phyloP scores from a whole-genome alignment of 805 yeast species.

The Saccharomycopsis guyanensis region DNA sequence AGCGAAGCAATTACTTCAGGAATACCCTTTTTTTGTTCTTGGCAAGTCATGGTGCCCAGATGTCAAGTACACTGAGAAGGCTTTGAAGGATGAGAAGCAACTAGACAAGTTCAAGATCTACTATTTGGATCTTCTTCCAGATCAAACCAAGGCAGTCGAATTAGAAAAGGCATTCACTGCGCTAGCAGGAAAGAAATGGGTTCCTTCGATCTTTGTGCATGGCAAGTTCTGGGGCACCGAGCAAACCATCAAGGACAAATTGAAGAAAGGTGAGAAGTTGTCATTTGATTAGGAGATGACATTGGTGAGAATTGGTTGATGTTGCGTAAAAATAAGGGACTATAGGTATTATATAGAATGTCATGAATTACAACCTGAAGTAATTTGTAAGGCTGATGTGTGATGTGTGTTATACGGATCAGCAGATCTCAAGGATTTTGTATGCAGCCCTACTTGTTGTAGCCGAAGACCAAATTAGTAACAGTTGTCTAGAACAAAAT shows the following conservation, averaged over 20 bases:
- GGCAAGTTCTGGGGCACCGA: conserved; percentile 57
- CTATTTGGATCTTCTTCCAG: conserved; percentile 49
- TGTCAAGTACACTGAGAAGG: conserved; percentile 52
- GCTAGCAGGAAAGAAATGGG: conserved; percentile 56
- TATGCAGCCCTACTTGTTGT: too few relatives aligned
- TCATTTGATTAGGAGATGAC: background rate
- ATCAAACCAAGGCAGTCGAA: conserved; percentile 41
- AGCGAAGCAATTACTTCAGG: conserved; percentile 40
- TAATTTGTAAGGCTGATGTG: too few relatives aligned
- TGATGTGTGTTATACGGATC: too few relatives aligned
- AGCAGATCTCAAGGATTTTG: too few relatives aligned
- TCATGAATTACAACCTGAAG: too few relatives aligned
- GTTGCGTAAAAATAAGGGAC: too few relatives aligned
- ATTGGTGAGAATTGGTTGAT: background rate
- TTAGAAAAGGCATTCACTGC: conserved; percentile 50
- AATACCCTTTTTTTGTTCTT: conserved; percentile 46
- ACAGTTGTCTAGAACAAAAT: too few relatives aligned
- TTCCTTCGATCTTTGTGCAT: conserved; percentile 58
- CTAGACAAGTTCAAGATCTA: conserved; percentile 42
- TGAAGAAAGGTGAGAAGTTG: conserved; percentile 19
- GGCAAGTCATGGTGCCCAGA: conserved; percentile 78
- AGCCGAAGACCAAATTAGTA: too few relatives aligned
- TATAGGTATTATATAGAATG: too few relatives aligned
- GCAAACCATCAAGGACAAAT: conserved; percentile 31
- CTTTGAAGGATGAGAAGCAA: conserved; percentile 49